These are phyloP conservation scores for Lactifluus piperatus DNA, from an alignment of 768 basidiomycete species.

Conservation along the genomic window DNA sequence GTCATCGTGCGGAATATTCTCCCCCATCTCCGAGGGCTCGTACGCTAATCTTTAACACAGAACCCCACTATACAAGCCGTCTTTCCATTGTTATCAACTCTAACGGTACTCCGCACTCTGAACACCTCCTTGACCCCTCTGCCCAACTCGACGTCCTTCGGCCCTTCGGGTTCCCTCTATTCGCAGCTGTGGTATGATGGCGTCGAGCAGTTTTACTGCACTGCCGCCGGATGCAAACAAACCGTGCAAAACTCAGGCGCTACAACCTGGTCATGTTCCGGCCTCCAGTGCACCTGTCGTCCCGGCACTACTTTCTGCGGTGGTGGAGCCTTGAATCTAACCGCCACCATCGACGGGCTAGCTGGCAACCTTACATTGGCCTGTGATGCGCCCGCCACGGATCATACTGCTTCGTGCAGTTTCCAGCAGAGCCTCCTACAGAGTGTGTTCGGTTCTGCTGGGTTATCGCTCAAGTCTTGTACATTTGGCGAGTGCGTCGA, in stretches of 20 bases:
- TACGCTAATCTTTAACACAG: slow-evolving; percentile 29
- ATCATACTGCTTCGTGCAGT: slow-evolving; percentile 49
- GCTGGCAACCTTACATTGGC: slow-evolving; percentile 56
- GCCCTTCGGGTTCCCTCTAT: slow-evolving; percentile 41
- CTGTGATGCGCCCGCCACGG: slow-evolving; percentile 44
- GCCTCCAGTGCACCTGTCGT: slow-evolving; percentile 69
- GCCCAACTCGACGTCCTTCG: slow-evolving; percentile 53
- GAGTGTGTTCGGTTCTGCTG: slow-evolving; percentile 59
- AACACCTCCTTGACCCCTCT: slow-evolving; percentile 62
- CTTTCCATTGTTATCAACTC: slow-evolving; percentile 58
- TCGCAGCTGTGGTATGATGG: slow-evolving; percentile 74
- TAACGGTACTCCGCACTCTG: slow-evolving; percentile 75
- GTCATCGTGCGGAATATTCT: slow-evolving; percentile 46
- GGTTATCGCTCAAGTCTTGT: slow-evolving; percentile 68
- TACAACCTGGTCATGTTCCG: slow-evolving; percentile 61
- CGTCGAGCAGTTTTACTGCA: slow-evolving; percentile 83
- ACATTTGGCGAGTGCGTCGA: slow-evolving; percentile 83
- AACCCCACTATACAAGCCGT: slow-evolving; percentile 77
- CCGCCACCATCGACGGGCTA: slow-evolving; percentile 55
- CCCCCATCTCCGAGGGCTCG: background rate
- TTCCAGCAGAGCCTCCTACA: slow-evolving; percentile 72
- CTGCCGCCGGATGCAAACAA: slow-evolving; percentile 64
- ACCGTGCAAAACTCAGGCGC: slow-evolving; percentile 33
- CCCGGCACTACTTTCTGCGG: slow-evolving; percentile 71
- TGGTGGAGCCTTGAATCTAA: slow-evolving; percentile 39